phyloP scores from a whole-genome alignment of 805 yeast species.

The Tanozyma kutaoensis region DNA sequence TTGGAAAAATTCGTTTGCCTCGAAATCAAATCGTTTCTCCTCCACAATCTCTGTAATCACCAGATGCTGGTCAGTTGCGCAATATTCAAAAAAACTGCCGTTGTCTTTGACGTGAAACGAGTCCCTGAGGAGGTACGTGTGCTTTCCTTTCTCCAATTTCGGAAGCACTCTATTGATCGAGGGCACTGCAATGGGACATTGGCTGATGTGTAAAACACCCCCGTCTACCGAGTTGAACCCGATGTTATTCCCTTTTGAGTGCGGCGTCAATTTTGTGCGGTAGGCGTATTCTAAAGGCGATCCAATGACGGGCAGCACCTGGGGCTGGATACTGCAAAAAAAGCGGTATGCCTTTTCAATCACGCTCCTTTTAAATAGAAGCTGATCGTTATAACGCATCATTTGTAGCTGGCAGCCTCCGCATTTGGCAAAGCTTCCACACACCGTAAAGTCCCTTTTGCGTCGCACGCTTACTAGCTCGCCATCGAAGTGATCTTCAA shows the following conservation, averaged over 20 bases:
- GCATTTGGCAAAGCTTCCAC: slow-evolving; percentile 23
- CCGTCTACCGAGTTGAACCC: slow-evolving; percentile 3
- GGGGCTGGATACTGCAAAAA: slow-evolving; percentile 15
- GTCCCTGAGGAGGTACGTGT: slow-evolving; percentile 19
- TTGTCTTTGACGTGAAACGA: slow-evolving; percentile 13
- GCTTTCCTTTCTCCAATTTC: slow-evolving; percentile 1
- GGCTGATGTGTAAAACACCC: slow-evolving; percentile 16
- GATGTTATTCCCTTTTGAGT: slow-evolving; percentile 9
- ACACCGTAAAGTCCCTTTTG: slow-evolving; percentile 14
- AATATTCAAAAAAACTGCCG: slow-evolving; percentile 15
- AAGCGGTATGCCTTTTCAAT: slow-evolving; percentile 20
- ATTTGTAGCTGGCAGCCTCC: slow-evolving; percentile 31
- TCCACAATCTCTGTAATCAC: slow-evolving; percentile 22
- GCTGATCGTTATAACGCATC: slow-evolving; percentile 24
- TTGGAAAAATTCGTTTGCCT: slow-evolving; percentile 27
- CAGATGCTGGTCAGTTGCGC: slow-evolving; percentile 12
- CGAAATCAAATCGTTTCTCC: slow-evolving; percentile 23
- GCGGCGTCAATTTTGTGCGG: slow-evolving; percentile 30
- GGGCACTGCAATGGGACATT: slow-evolving; percentile 23
- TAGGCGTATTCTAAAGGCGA: slow-evolving; percentile 26
- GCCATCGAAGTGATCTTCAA: slow-evolving; percentile 17
- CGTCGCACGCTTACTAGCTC: slow-evolving; percentile 8
- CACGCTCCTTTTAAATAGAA: slow-evolving; percentile 14
- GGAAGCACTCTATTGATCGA: slow-evolving; percentile 15
- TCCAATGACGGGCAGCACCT: slow-evolving; percentile 8